These are phyloP conservation scores for Collybiopsis confluens DNA, from an alignment of 768 basidiomycete species.

Conservation along the genomic window DNA sequence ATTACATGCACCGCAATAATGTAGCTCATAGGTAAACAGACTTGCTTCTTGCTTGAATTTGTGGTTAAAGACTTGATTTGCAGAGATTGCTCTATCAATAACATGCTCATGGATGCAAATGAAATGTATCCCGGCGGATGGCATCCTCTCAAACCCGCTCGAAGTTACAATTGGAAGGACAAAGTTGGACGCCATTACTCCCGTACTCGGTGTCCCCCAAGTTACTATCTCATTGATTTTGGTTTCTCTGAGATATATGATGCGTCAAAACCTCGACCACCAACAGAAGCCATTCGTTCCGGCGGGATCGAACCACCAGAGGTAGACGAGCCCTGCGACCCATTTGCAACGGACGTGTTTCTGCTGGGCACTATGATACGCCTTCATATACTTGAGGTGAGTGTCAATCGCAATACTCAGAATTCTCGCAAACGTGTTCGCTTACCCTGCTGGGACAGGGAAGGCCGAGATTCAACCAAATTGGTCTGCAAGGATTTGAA, in stretches of 20 bases:
- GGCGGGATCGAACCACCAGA: constrained; percentile 41
- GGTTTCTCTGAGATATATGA: constrained; percentile 26
- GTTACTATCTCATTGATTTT: constrained; percentile 36
- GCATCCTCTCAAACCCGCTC: neutral
- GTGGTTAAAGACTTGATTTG: too few species aligned
- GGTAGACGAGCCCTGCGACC: constrained; percentile 24
- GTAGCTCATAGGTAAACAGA: constrained; percentile 20
- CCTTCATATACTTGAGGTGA: constrained; percentile 10
- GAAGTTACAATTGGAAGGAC: constrained; percentile 2
- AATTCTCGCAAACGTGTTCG: too few species aligned
- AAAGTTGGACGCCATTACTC: constrained; percentile 15
- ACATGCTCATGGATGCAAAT: neutral
- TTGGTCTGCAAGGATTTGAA: constrained; percentile 1
- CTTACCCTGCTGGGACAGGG: neutral
- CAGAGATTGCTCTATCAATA: neutral
- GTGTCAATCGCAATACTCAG: neutral
- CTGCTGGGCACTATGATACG: constrained; percentile 34
- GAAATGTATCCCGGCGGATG: neutral
- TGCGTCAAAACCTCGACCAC: constrained; percentile 20
- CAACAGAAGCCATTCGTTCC: constrained; percentile 27
- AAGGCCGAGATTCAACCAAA: neutral
- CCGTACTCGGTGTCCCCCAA: constrained; percentile 24
- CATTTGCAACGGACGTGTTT: constrained; percentile 41
- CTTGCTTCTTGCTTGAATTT: too few species aligned
- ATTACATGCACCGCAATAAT: constrained; percentile 26